Evolutionary conservation across 495 filamentous ascomycete species (phyloP).

Genomic region (Oleoguttula mirabilis): DNA sequence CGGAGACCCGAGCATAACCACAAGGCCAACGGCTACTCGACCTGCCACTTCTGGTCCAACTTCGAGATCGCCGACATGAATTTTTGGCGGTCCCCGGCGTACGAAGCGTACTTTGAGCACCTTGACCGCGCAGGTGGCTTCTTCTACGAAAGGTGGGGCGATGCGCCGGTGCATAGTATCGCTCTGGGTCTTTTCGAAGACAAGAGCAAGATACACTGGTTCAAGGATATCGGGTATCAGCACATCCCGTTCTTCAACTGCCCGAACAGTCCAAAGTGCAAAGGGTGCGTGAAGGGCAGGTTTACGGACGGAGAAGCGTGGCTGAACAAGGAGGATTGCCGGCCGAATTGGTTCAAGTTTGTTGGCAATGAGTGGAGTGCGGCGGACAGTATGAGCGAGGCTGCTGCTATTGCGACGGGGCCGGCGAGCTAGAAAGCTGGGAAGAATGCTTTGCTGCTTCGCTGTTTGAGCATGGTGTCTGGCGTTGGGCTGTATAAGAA

Average conservation of each 20-base stretch:
- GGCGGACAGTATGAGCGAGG: background rate
- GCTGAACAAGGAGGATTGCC: conserved; percentile 83
- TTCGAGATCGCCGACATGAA: conserved; percentile 95
- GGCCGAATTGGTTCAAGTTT: conserved; percentile 93
- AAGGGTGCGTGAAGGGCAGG: conserved; percentile 69
- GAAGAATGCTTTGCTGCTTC: background rate
- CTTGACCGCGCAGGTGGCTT: conserved; percentile 90
- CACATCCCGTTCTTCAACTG: conserved; percentile 99
- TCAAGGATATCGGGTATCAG: conserved; percentile 97
- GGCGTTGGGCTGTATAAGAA: too few relatives aligned
- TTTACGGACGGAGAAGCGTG: conserved; percentile 79
- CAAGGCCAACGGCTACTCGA: conserved; percentile 83
- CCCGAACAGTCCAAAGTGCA: conserved; percentile 90
- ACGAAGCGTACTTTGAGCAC: conserved; percentile 94
- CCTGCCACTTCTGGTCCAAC: conserved; percentile 99
- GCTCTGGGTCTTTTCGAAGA: conserved; percentile 92
- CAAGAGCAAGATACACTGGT: conserved; percentile 88
- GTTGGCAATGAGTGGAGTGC: conserved; percentile 59
- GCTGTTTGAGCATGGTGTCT: background rate
- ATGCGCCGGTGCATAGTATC: conserved; percentile 94
- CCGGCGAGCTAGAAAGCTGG: background rate
- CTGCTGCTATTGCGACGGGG: background rate
- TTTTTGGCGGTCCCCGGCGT: conserved; percentile 85
- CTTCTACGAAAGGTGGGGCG: conserved; percentile 98
- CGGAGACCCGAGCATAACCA: conserved; percentile 67